Evolutionary conservation across 768 basidiomycete genomes (phyloP), one percentile per base, ranked within the genome.

Genomic region (Mycena pura): DNA sequence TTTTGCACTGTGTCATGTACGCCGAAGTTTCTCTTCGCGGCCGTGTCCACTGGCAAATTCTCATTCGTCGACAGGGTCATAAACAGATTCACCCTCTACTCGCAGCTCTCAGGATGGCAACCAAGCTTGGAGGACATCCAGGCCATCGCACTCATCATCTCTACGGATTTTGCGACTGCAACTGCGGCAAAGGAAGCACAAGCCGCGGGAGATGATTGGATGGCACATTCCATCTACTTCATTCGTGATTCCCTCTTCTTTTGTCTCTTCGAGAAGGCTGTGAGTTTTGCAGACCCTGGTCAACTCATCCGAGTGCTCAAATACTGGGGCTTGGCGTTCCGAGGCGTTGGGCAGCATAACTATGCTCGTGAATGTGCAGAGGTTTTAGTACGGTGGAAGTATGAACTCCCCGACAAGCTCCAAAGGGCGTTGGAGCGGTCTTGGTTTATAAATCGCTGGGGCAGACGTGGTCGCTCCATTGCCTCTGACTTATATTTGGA

Each of bases 331-430:
- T 65, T 75, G 25, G 22, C 57, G 15, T 77, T 73, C 44, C 69
- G 72, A 6, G 76, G 75, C 2, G 73, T 70, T 21, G 68, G 72
- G 2, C 71, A 62, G 17, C 69, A 72, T 31, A 78, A 78, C 48
- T 77, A 78, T 49, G 76, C 73, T 9, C 49, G 69, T 14, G 72
- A 75, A 54, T 73, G 68, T 36, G 61, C 52, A 6, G 65, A 74
- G 29, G 39, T 71, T 0, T 46, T 72, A 9, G 29, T 70, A 2
- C 48, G 52, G 9, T 71, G 65, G 67, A 67, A 62, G n/a, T 68
- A 70, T 39, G 63, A 69, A 27, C 55, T 69, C 10, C 24, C 54
- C 1, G 59, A 63, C 7, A 56, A 34, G 17, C 32, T 71, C 5
- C 54, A 60, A 1, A 21, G 47, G 1, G 59, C 41, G 17, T 39